These are phyloP conservation scores for Schizochytrium sp. DNA, from an alignment of 108 stramenopile genomes.

Conservation along the genomic window DNA sequence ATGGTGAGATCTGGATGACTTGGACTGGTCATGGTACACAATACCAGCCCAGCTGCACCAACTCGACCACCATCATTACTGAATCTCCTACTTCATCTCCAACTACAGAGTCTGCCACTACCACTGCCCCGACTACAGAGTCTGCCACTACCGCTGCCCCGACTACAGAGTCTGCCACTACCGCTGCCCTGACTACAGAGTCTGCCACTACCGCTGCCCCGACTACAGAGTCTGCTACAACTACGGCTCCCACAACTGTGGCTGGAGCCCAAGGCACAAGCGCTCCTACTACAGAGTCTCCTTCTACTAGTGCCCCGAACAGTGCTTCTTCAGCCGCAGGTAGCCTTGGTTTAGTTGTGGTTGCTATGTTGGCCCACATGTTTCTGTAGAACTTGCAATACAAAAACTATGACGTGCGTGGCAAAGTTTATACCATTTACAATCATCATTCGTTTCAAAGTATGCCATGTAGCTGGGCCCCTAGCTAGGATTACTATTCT, in stretches of 20 bases:
- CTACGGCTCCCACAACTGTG: neutral
- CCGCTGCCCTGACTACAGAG: neutral
- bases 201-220: neutral
- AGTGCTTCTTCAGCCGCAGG: no score
- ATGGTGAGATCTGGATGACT: constrained; percentile 70
- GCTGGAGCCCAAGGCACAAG: no score
- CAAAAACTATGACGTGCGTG: no score
- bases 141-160: neutral
- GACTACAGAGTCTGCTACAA: neutral
- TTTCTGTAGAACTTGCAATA: no score
- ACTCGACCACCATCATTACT: constrained; percentile 14
- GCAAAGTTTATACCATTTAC: no score
- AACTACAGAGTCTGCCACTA: neutral
- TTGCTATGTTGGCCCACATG: no score
- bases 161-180: neutral
- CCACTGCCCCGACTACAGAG: neutral
- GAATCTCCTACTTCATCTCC: constrained; percentile 11
- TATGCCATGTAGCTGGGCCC: no score
- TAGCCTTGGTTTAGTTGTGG: no score
- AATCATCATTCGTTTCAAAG: no score
- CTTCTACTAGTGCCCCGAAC: no score
- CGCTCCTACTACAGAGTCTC: no score
- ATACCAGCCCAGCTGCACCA: constrained; percentile 54
- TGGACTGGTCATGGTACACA: constrained; percentile 67
- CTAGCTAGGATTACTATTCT: no score